These are phyloP conservation scores for Rhodotorula sphaerocarpa DNA, from an alignment of 768 basidiomycete species.

Conservation along the genomic window DNA sequence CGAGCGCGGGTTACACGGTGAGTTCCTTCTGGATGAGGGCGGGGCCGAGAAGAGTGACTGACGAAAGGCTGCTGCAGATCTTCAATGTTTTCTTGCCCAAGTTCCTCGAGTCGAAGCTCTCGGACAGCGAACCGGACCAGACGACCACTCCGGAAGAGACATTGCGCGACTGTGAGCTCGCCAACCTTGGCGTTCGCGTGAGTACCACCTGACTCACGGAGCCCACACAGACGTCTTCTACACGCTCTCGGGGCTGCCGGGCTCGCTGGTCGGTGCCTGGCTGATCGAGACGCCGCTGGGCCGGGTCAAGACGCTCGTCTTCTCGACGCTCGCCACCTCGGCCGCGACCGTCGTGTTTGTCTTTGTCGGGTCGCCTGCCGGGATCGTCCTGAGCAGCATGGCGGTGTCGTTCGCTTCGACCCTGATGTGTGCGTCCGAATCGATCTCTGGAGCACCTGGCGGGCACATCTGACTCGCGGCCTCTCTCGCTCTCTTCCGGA, in stretches of 20 bases:
- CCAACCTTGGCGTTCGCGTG: background rate
- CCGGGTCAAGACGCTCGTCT: constrained; percentile 59
- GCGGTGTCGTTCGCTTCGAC: constrained; percentile 71
- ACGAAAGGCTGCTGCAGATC: constrained; percentile 59
- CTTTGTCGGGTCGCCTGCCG: constrained; percentile 52
- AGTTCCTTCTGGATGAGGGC: background rate
- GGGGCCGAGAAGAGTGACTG: background rate
- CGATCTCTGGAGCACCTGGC: too few relatives aligned
- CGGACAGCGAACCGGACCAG: constrained; percentile 19
- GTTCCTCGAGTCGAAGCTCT: constrained; percentile 58
- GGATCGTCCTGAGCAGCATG: constrained; percentile 59
- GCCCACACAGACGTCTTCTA: constrained; percentile 8
- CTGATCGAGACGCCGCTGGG: constrained; percentile 64
- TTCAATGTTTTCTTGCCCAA: constrained; percentile 89
- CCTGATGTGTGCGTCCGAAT: constrained; percentile 45
- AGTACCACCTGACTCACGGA: too few relatives aligned
- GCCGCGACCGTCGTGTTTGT: constrained; percentile 65
- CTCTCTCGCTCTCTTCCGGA: background rate
- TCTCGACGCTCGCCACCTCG: constrained; percentile 67
- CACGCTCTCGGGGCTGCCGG: constrained; percentile 28
- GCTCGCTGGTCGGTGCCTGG: constrained; percentile 67
- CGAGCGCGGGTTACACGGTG: constrained; percentile 58
- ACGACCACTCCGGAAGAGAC: constrained; percentile 49
- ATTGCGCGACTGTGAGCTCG: constrained; percentile 68
- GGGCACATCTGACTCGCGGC: too few relatives aligned